Evolutionary conservation across 2,329 filamentous ascomycete genomes (phyloP), one percentile per base, ranked within the genome.

Genomic region (Magnaporthiopsis poae): DNA sequence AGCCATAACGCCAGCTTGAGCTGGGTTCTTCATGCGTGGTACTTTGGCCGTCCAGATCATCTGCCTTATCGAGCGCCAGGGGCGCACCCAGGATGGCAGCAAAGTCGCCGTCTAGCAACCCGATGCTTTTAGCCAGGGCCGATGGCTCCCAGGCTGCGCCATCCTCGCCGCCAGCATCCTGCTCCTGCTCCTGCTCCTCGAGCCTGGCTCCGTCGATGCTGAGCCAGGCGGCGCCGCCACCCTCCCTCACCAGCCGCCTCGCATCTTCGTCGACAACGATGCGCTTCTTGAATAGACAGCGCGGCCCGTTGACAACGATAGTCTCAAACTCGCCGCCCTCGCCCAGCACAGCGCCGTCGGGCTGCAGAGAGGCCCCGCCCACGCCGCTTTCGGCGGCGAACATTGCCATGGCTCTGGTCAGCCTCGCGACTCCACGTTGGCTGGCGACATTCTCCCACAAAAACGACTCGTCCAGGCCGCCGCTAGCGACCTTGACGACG

Each of bases 241-340:
- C 90, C 70, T 90, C 90, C 56, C 76, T 78, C 7, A 90, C 80
- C 5, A 87, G 77, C 65, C 78, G 78, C 67, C 79, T 82, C 67
- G 83, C 82, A 4, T 76, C 75, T 1, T 85, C 82, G 0, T 78
- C 78, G 39, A 97, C 80, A 60, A 81, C 79, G 69, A 98, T 89
- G 65, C 82, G 84, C 1, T 21, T 29, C 70, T 82, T 84, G 83
- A 95, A 97, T 68, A 97, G 75, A 64, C 80, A 79, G 0, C 73
- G 72, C 11, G 94, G 94, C 13, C 94, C 95, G 76, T 92, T 87
- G 52, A 98, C 74, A 61, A 95, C 92, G 65, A 98, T 80, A 36
- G 92, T 98, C 82, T 98, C 95, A 76, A 96, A 98, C 80, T 98
- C 95, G 3, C 95, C 95, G 7, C 95, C 95, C 75, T 98, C 95